Base-by-base conservation (phyloP, 345 rosid genomes). In the Garcia nutans region DNA sequence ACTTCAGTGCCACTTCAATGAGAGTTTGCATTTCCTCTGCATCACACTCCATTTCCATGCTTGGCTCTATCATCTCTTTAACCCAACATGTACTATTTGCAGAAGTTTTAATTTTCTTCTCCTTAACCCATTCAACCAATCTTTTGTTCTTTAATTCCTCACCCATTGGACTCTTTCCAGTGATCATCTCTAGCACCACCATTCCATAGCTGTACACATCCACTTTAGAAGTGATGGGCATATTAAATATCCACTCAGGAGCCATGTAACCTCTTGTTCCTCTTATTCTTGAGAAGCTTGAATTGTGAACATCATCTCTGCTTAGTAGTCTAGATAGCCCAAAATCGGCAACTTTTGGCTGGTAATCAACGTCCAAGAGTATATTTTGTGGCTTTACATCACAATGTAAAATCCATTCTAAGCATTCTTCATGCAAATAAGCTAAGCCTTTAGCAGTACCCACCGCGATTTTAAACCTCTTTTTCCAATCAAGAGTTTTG, bases 211-310 rank as follows among this genome's bases (percentile, higher is more conserved):
- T 67, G 3, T 67, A 67, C 6, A 67, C 71, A 47, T 67, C 71
- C 8, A 67, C 56, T 67, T 67, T 47, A 0, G 71, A 52, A 10
- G 71, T 67, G 15, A 67, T 67, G 17, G 54, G 56, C 12, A 50
- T 1, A 45, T 67, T 67, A 13, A 45, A 23, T 17, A 20, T 26
- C 71, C 71, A 67, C 13, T 67, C 71, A 41, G 71, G 71, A 45
- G 71, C 71, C 56, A 67, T 67, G 56, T 67, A 47, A 11, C 71
- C 71, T 41, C 24, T 45, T n/a, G 71, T 67, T 24, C 71, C 56
- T 11, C 56, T 42, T 6, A 67, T 47, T 45, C 15, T 47, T 47
- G 33, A 45, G 55, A 67, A 45, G 12, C n/a, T 24, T 47, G 50
- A 47, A 47, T 47, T 47, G 50, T 11, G 12, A 47, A 47, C 37